These are phyloP conservation scores for Cenchrus fungigraminus DNA, from an alignment of 176 grass and related monocot species.

Conservation along the genomic window DNA sequence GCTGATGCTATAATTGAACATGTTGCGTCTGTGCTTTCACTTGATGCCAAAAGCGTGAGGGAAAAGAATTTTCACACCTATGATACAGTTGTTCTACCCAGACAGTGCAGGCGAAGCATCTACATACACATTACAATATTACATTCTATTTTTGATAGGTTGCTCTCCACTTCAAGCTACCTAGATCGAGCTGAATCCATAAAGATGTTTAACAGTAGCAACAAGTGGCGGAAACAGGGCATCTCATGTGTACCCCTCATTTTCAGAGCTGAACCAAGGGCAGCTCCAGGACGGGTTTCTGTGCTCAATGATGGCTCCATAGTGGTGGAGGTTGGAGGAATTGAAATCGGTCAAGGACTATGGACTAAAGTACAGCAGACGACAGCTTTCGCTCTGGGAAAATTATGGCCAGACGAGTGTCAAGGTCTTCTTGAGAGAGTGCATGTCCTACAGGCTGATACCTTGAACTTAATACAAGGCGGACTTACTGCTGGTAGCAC, in stretches of 20 bases:
- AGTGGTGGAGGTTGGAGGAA: conserved; percentile 76
- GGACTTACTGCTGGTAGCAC: conserved; percentile 68
- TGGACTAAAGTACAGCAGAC: conserved; percentile 92
- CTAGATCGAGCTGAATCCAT: conserved; percentile 48
- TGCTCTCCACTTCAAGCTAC: conserved; percentile 53
- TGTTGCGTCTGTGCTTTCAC: conserved; percentile 59
- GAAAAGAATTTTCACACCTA: conserved; percentile 71
- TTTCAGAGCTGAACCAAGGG: conserved; percentile 39
- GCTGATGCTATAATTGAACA: conserved; percentile 83
- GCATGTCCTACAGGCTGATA: conserved; percentile 73
- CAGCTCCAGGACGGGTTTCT: conserved; percentile 70
- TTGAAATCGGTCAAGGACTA: conserved; percentile 76
- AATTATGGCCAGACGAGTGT: conserved; percentile 53
- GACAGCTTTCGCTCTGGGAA: conserved; percentile 47
- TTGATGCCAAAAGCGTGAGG: conserved; percentile 55
- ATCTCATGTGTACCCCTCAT: conserved; percentile 64
- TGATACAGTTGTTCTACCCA: conserved; percentile 60
- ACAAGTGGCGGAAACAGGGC: conserved; percentile 74
- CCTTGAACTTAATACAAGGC: conserved; percentile 73
- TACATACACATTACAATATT: conserved; percentile 50
- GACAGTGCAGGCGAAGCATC: conserved; percentile 48
- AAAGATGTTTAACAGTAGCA: conserved; percentile 52
- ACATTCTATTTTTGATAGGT: conserved; percentile 63
- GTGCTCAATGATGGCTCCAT: conserved; percentile 76
- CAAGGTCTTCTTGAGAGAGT: conserved; percentile 65